A percentile compares a stretch with the other conserved stretches of the same genome.
Evolutionary conservation across 805 yeast species (phyloP).

Genomic region (Candida taoyuanica): DNA sequence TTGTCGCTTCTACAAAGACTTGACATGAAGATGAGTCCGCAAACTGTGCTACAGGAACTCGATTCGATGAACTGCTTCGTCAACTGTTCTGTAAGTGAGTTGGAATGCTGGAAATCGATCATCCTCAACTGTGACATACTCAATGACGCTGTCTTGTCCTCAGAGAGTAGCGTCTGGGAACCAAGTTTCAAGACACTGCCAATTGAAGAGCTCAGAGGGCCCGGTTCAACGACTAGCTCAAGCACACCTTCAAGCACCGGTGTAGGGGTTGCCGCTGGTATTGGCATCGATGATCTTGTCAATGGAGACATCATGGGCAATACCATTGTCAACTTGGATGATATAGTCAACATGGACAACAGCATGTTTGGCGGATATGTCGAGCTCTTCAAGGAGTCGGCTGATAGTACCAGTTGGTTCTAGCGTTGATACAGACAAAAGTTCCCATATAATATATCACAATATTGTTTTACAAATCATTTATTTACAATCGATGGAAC

Average conservation of each 20-base stretch:
- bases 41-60: conserved; percentile 14
- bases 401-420: conserved; percentile 9
- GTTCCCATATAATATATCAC: too few relatives aligned
- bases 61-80: conserved; percentile 19
- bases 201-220: background rate
- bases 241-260: background rate
- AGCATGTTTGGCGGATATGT: conserved; percentile 1
- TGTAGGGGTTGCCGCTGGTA: conserved; percentile 4
- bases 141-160: conserved; percentile 12
- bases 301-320: conserved; percentile 5
- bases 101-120: conserved; percentile 5
- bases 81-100: conserved; percentile 5
- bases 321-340: conserved; percentile 9
- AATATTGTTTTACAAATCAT: too few relatives aligned
- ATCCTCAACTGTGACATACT: conserved; percentile 9
- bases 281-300: conserved; percentile 5
- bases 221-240: background rate
- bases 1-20: conserved; percentile 13
- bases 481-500: too few relatives aligned
- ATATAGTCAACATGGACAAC: conserved; percentile 2
- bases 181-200: conserved; percentile 17
- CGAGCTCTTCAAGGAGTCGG: conserved; percentile 4
- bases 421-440: too few relatives aligned
- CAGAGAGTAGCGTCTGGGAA: conserved; percentile 22
- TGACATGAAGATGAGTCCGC: conserved; percentile 15